A percentile compares a stretch with the other conserved stretches of the same genome.
Conservation (phyloP, 306 rosid genomes). For the Cucurbita pepo region DNA sequence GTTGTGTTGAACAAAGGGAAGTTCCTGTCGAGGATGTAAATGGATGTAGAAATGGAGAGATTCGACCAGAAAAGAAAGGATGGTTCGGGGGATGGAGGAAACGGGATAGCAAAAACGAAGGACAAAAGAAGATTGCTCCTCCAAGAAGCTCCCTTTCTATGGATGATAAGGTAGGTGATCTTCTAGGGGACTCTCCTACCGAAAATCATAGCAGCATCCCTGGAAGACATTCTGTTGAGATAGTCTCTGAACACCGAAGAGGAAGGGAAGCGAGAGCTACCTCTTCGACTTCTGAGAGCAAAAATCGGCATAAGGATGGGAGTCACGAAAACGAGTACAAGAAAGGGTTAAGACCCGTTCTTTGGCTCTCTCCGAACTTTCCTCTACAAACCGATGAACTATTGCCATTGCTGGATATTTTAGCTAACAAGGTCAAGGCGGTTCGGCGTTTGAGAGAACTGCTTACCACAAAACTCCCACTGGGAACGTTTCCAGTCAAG, state of each 20-base stretch:
- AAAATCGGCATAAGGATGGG: conserved; percentile 57
- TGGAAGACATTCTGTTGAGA: conserved; percentile 76
- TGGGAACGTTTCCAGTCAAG: conserved; percentile 97
- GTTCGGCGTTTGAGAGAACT: conserved; percentile 94
- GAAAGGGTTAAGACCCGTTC: conserved; percentile 89
- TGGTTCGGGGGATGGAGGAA: conserved; percentile 98
- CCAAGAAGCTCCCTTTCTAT: conserved; percentile 78
- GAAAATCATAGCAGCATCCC: conserved; percentile 51
- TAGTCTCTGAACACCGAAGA: conserved; percentile 44
- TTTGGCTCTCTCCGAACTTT: conserved; percentile 91
- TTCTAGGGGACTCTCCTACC: conserved; percentile 58
- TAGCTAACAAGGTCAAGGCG: conserved; percentile 95
- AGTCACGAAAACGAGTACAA: conserved; percentile 80
- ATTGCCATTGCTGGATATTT: conserved; percentile 87
- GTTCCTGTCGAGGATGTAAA: conserved; percentile 52
- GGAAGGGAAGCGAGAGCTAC: conserved; percentile 43
- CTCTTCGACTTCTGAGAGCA: conserved; percentile 34
- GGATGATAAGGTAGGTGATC: conserved; percentile 82
- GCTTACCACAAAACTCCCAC: conserved; percentile 91
- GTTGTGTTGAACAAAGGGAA: conserved; percentile 51
- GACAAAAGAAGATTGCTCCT: conserved; percentile 39
- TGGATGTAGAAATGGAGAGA: conserved; percentile 43
- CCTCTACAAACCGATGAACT: conserved; percentile 80
- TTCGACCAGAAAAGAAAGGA: conserved; percentile 74
- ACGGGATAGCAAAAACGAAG: conserved; percentile 52